Evolutionary conservation across 2,329 filamentous ascomycete species (phyloP).

Genomic region (Diaporthe eres): DNA sequence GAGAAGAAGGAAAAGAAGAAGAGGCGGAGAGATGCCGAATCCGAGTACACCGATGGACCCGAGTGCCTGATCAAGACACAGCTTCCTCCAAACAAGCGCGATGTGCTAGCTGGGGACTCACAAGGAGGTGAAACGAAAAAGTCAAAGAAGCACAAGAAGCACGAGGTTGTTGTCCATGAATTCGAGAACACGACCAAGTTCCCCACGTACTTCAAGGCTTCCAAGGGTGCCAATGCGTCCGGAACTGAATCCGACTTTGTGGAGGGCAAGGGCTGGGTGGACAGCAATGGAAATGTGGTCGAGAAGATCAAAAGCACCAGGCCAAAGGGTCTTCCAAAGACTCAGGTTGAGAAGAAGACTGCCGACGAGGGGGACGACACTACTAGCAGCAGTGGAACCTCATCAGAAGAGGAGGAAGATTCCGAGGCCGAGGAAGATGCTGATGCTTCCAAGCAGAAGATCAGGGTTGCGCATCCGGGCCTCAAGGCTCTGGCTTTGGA

Average conservation of each 20-base stretch:
- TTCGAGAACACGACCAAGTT: slow-evolving; percentile 89
- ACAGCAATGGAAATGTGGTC: slow-evolving; percentile 82
- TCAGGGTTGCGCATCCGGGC: neutral
- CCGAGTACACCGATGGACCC: slow-evolving; percentile 83
- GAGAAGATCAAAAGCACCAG: slow-evolving; percentile 67
- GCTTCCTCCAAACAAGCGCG: slow-evolving; percentile 63
- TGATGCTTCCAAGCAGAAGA: neutral
- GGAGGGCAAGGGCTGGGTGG: slow-evolving; percentile 90
- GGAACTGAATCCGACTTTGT: slow-evolving; percentile 72
- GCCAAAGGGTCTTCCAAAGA: slow-evolving; percentile 47
- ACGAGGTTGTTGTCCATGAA: slow-evolving; percentile 84
- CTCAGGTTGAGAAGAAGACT: slow-evolving; percentile 38
- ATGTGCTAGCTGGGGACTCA: slow-evolving; percentile 51
- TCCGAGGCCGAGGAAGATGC: neutral
- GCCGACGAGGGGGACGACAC: slow-evolving; percentile 47
- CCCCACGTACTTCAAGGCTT: slow-evolving; percentile 81
- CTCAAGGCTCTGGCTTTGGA: slow-evolving; percentile 8
- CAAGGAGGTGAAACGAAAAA: slow-evolving; percentile 64
- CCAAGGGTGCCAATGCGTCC: slow-evolving; percentile 56
- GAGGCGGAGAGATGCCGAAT: slow-evolving; percentile 72
- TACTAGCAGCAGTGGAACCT: slow-evolving; percentile 46
- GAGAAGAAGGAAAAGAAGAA: slow-evolving; percentile 66
- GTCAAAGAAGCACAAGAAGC: slow-evolving; percentile 72
- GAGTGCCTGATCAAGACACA: slow-evolving; percentile 90
- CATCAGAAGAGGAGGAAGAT: slow-evolving; percentile 41